phyloP scores from a whole-genome alignment of 2,329 filamentous ascomycete species.

The Trichophyton rubrum region DNA sequence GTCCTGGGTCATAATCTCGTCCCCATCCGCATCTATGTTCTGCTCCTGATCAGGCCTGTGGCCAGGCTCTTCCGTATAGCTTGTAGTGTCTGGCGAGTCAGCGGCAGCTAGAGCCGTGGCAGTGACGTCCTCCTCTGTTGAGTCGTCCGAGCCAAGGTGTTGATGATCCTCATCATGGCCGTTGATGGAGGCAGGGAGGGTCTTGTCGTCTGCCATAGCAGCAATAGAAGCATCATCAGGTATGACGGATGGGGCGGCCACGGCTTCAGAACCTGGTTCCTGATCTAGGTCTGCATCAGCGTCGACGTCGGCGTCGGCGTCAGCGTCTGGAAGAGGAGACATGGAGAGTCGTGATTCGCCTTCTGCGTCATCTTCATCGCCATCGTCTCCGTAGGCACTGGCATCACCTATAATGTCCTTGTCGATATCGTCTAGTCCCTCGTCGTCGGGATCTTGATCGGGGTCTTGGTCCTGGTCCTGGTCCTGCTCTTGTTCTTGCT shows the following conservation, averaged over 20 bases:
- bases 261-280: background rate
- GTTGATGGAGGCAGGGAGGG: background rate
- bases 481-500: too few relatives aligned
- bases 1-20: constrained; percentile 10
- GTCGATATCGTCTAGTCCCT: constrained; percentile 6
- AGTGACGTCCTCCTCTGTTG: constrained; percentile 10
- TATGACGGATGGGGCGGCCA: background rate
- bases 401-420: constrained; percentile 6
- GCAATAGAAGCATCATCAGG: too few relatives aligned
- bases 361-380: constrained; percentile 4
- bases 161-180: background rate
- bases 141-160: constrained; percentile 4
- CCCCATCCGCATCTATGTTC: constrained; percentile 5
- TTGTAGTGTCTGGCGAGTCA: constrained; percentile 4
- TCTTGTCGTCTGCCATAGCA: background rate
- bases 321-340: background rate
- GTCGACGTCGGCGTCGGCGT: too few relatives aligned
- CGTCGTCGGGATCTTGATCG: background rate
- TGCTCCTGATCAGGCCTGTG: background rate
- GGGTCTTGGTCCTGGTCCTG: background rate
- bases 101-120: constrained; percentile 5
- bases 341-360: background rate
- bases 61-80: background rate
- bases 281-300: background rate
- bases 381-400: background rate